Evolutionary conservation across 345 rosid genomes (phyloP).

Genomic region (Eucalyptus grandis): DNA sequence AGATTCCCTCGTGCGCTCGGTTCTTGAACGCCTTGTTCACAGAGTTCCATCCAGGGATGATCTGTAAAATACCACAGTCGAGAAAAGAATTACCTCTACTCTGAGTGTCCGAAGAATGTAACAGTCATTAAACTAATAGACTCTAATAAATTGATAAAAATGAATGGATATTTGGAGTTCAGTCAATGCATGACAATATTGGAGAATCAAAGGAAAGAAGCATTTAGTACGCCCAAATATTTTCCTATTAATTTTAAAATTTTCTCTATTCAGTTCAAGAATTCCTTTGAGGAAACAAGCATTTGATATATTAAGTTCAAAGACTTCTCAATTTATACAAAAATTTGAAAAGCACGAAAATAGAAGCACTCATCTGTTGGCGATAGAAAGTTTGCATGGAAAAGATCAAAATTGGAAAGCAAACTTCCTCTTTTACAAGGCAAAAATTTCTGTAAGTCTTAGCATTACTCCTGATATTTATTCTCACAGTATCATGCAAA

Average conservation of each 20-base stretch:
- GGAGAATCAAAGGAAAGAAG: neutral
- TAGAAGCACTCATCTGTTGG: neutral
- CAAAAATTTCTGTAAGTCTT: neutral
- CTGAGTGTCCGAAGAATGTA: neutral
- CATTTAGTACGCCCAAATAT: neutral
- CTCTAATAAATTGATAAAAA: neutral
- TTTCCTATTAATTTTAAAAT: neutral
- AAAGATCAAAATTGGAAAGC: neutral
- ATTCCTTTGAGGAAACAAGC: neutral
- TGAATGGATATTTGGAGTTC: neutral
- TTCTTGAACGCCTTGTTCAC: constrained; percentile 18
- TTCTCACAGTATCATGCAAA: neutral
- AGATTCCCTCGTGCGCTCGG: constrained; percentile 10
- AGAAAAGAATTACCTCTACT: neutral
- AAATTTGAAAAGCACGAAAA: neutral
- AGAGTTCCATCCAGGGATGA: constrained; percentile 64
- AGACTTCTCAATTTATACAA: neutral
- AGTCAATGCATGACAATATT: neutral
- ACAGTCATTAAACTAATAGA: neutral
- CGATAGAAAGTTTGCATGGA: neutral
- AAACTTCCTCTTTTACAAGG: neutral
- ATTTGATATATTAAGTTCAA: neutral
- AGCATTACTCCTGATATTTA: neutral
- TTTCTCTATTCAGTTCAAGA: neutral
- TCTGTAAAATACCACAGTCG: constrained; percentile 20